Evolutionary conservation across 441 rosid species (phyloP).

Genomic region (Erodium texanum): DNA sequence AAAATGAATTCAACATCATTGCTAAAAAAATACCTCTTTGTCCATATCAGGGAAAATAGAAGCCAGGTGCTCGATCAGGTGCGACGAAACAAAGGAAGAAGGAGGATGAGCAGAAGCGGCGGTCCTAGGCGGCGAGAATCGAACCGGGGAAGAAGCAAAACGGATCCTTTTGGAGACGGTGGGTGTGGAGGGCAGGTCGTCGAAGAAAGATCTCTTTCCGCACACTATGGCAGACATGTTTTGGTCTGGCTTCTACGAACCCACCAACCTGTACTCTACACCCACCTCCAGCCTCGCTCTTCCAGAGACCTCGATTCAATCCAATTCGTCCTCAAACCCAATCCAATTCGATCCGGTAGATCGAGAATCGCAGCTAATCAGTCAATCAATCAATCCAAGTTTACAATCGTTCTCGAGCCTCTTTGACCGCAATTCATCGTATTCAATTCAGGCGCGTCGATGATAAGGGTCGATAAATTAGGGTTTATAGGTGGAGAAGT

Average conservation of each 20-base stretch:
- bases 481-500: not conserved
- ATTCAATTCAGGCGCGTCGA: not conserved
- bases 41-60: slow-evolving; percentile 79
- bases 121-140: slow-evolving; percentile 45
- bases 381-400: too few relatives aligned
- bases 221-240: slow-evolving; percentile 98
- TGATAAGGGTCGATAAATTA: not conserved
- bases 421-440: too few relatives aligned
- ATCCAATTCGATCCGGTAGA: not conserved
- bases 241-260: slow-evolving; percentile 7
- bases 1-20: too few relatives aligned
- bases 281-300: too few relatives aligned
- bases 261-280: too few relatives aligned
- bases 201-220: slow-evolving; percentile 96
- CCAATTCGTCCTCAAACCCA: too few relatives aligned
- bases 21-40: slow-evolving; percentile 44
- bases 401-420: too few relatives aligned
- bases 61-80: slow-evolving; percentile 44
- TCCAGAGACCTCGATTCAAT: too few relatives aligned
- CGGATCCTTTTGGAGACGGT: slow-evolving; percentile 67
- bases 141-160: slow-evolving; percentile 46
- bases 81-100: slow-evolving; percentile 22
- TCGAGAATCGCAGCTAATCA: not conserved
- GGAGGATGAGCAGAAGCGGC: slow-evolving; percentile 13
- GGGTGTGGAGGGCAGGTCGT: slow-evolving; percentile 52